Conservation (phyloP, 2,329 filamentous ascomycete genomes). For the Fusarium buxicola region DNA sequence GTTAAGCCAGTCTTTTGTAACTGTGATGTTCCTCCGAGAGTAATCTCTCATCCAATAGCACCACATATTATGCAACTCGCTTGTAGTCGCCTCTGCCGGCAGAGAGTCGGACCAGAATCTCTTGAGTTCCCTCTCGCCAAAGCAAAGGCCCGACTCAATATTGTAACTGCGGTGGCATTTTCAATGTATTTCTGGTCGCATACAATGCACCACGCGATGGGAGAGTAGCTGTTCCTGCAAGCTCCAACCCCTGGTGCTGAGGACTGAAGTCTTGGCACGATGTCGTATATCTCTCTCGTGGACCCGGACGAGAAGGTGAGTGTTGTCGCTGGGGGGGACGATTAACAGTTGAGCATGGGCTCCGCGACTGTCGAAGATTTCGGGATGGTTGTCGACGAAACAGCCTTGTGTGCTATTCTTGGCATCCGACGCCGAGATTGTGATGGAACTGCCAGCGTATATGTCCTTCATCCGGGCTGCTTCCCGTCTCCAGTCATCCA, state of each 20-base stretch:
- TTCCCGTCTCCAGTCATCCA: conserved; percentile 4
- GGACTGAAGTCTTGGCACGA: background rate
- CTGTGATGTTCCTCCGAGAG: conserved; percentile 2
- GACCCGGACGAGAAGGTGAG: background rate
- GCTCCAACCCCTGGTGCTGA: conserved; percentile 11
- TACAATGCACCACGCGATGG: conserved; percentile 12
- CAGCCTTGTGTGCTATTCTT: conserved; percentile 6
- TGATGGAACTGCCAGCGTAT: conserved; percentile 9
- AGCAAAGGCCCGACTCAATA: conserved; percentile 1
- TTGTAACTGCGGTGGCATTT: conserved; percentile 6
- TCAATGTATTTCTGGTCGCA: conserved; percentile 21
- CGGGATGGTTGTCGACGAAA: background rate
- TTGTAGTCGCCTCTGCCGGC: background rate
- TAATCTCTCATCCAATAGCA: conserved; percentile 20
- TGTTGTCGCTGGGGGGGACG: too few species aligned
- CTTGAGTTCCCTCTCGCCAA: background rate
- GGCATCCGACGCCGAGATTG: conserved; percentile 19
- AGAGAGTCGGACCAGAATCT: background rate
- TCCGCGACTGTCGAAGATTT: background rate
- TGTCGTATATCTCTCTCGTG: background rate
- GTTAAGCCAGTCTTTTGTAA: conserved; percentile 1
- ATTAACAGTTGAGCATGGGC: background rate
- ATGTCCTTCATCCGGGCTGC: conserved; percentile 9
- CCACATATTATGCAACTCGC: conserved; percentile 3
- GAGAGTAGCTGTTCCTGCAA: conserved; percentile 22